Percentiles rank a stretch among this genome's conserved stretches.
Conservation (phyloP, 2,329 filamentous ascomycete genomes). For the Pyricularia sp. region DNA sequence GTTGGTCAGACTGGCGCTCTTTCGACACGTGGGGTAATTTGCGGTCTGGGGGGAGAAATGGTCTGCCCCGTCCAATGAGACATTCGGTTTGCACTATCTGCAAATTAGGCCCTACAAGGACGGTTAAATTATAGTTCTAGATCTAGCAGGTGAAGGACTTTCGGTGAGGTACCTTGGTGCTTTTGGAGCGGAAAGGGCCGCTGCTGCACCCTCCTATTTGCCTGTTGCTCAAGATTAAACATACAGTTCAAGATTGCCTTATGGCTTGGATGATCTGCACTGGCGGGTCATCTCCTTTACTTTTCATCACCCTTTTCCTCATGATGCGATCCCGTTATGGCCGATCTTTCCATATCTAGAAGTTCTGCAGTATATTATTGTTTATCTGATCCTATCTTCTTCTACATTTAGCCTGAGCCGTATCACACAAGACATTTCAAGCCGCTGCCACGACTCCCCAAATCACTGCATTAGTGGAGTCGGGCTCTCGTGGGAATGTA, state of each 20-base stretch:
- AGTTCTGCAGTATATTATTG: neutral
- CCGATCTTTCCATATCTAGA: neutral
- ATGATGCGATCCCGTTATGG: neutral
- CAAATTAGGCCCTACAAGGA: neutral
- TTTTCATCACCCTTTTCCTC: neutral
- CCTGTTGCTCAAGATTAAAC: neutral
- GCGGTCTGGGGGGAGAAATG: neutral
- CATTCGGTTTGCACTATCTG: neutral
- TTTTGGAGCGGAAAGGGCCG: neutral
- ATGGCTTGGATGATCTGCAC: neutral
- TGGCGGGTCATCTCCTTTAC: neutral
- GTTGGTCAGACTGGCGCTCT: neutral
- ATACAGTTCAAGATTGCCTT: neutral
- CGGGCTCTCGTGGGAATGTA: neutral
- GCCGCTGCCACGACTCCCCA: neutral
- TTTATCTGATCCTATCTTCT: neutral
- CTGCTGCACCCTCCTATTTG: neutral
- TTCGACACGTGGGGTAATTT: neutral
- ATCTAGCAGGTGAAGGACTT: too few species aligned
- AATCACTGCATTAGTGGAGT: neutral
- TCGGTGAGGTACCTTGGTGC: neutral
- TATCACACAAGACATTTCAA: neutral
- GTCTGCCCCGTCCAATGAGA: neutral
- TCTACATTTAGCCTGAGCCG: neutral
- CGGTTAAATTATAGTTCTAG: neutral